phyloP scores from a whole-genome alignment of 768 basidiomycete species.

The Lentinula edodes region DNA sequence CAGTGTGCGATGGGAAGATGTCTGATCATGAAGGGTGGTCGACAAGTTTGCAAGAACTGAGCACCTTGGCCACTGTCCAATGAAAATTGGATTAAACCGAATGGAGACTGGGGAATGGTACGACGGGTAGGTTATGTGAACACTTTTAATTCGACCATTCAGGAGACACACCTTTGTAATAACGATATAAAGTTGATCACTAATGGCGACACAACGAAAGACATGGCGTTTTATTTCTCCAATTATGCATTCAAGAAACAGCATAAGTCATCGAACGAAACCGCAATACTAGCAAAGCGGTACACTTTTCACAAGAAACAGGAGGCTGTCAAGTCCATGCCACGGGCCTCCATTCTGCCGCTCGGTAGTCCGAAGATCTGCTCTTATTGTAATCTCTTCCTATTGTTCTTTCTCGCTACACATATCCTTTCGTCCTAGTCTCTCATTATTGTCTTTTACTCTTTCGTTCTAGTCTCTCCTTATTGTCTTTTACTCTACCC shows the following conservation, averaged over 20 bases:
- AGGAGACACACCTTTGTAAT: slow-evolving; percentile 25
- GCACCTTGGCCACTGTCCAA: not conserved
- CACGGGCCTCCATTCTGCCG: too few relatives aligned
- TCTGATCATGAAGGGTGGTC: not conserved
- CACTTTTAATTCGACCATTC: slow-evolving; percentile 20
- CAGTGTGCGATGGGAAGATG: not conserved
- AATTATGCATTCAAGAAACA: not conserved
- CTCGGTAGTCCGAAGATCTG: too few relatives aligned
- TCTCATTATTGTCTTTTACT: too few relatives aligned
- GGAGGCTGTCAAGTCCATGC: too few relatives aligned
- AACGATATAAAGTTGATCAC: slow-evolving; percentile 37
- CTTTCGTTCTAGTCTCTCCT: too few relatives aligned
- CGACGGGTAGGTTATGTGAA: slow-evolving; percentile 20
- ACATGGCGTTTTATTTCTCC: slow-evolving; percentile 27
- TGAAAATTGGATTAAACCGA: not conserved
- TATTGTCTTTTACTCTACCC: too few relatives aligned
- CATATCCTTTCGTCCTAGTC: too few relatives aligned
- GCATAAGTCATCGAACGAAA: not conserved
- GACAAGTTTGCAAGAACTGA: not conserved
- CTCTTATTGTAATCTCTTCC: too few relatives aligned
- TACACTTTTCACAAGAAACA: not conserved
- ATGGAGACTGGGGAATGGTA: slow-evolving; percentile 7
- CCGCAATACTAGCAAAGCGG: not conserved
- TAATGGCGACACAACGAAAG: slow-evolving; percentile 25
- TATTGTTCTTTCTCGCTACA: too few relatives aligned